Percentiles rank a stretch among this genome's conserved stretches.
phyloP scores from a whole-genome alignment of 306 rosid species.

The Cicer judaicum region DNA sequence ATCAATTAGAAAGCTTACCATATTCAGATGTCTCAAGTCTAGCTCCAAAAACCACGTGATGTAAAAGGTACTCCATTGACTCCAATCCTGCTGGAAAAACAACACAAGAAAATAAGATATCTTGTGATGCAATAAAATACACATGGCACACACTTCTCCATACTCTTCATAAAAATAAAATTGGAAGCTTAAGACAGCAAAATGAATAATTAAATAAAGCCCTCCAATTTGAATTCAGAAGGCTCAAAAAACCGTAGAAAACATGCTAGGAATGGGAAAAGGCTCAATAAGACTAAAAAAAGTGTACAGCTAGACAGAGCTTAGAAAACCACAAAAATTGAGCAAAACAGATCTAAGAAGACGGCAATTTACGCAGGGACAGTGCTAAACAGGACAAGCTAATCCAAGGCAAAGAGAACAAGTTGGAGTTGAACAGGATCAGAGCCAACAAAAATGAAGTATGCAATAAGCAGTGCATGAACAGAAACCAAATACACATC shows the following conservation, averaged over 20 bases:
- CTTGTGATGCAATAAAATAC: constrained; percentile 3
- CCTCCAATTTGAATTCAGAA: constrained; percentile 1
- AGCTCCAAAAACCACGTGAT: constrained; percentile 33
- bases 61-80: constrained; percentile 21
- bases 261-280: constrained; percentile 6
- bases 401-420: constrained; percentile 19
- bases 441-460: constrained; percentile 5
- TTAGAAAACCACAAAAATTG: neutral
- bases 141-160: neutral
- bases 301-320: neutral
- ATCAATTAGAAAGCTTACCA: constrained; percentile 25
- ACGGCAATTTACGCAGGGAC: neutral
- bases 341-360: neutral
- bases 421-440: constrained; percentile 10
- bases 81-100: constrained; percentile 28
- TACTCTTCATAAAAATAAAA: constrained; percentile 1
- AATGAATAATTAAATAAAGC: neutral
- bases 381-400: neutral
- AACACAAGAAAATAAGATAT: constrained; percentile 28
- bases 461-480: constrained; percentile 4
- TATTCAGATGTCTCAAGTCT: constrained; percentile 23
- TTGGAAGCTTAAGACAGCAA: neutral
- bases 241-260: neutral
- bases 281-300: constrained; percentile 6
- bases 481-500: neutral